Evolutionary conservation across 768 basidiomycete genomes (phyloP).

Genomic region (Mrakia frigida): DNA sequence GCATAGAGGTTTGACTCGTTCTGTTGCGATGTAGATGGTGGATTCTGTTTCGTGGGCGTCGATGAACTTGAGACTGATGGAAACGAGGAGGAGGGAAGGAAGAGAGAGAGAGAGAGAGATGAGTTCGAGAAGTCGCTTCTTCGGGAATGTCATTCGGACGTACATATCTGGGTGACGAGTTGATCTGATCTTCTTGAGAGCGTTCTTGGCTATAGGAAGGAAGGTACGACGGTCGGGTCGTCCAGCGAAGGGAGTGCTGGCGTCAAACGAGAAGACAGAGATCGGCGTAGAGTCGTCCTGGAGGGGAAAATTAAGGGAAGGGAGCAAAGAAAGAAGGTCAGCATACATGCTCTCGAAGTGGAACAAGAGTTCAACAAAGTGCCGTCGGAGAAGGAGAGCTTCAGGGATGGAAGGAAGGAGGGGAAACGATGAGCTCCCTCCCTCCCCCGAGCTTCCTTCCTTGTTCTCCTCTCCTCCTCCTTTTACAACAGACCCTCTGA

Average conservation of each 20-base stretch:
- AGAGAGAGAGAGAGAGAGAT: background rate
- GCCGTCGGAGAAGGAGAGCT: background rate
- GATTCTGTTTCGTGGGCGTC: constrained; percentile 87
- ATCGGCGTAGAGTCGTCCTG: constrained; percentile 83
- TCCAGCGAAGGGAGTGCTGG: constrained; percentile 43
- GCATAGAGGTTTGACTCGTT: constrained; percentile 74
- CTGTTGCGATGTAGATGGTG: constrained; percentile 86
- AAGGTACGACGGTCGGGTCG: constrained; percentile 55
- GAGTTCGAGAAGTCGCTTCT: background rate
- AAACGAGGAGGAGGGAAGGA: background rate
- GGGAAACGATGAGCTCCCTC: background rate
- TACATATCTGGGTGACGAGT: constrained; percentile 88
- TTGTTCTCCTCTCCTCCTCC: background rate
- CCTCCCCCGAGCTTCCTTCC: background rate
- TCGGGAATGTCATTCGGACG: constrained; percentile 8
- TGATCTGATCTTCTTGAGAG: constrained; percentile 79
- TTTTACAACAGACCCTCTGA: background rate
- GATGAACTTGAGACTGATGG: constrained; percentile 76
- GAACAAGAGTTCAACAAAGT: background rate
- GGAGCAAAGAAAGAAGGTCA: constrained; percentile 18
- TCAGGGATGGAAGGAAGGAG: background rate
- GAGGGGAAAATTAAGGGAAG: background rate
- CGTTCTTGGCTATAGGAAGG: constrained; percentile 76
- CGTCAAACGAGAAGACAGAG: constrained; percentile 89
- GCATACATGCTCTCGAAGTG: background rate